Evolutionary conservation across 78 protist species (phyloP), one percentile per base, ranked within the genome.

Genomic region (Dictyostelium brefeldianum): DNA sequence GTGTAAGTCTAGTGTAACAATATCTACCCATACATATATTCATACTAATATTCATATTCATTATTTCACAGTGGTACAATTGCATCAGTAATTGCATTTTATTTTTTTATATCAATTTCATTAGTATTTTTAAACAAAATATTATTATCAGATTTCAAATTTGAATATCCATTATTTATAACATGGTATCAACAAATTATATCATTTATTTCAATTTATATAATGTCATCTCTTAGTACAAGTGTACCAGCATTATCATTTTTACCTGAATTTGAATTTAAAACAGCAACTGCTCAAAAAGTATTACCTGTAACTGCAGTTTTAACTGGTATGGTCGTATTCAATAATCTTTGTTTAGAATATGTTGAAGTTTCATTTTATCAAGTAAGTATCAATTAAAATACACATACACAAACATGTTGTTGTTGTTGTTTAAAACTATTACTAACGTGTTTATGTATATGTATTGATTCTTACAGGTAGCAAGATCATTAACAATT

Each of bases 401-500:
- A 36, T 36, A 36, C 2, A 36, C 43, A 36, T 36, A 36, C 43
- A 59, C 25, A 14, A 27, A 59, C 25, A 6, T 78, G 18, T 27
- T 27, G 22, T 5, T 67, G 29, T 6, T 53, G 46, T 10, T n/a
- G 9, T 56, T 56, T 27, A 22, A 64, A 64, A 64, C 18, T 51
- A n/a, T 31, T 5, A 18, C 31, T 18, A 75, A 48, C 80, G 53
- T 22, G 14, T 18, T 25, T 18, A 8, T 8, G 25, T n/a, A n/a
- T n/a, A n/a, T n/a, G n/a, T n/a, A n/a, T n/a, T n/a, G n/a, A n/a
- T n/a, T n/a, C n/a, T n/a, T n/a, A n/a, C 31, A 95, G 97, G 96
- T 97, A 46, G 98, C 97, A n/a, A 91, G 98, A 51, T 90, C 97
- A 46, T 84, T 96, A 27, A 95, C 98, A 6, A 97, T 96, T 84